These are phyloP conservation scores for Diaporthe sp. DNA, from an alignment of 2,329 filamentous ascomycete species.

Conservation along the genomic window DNA sequence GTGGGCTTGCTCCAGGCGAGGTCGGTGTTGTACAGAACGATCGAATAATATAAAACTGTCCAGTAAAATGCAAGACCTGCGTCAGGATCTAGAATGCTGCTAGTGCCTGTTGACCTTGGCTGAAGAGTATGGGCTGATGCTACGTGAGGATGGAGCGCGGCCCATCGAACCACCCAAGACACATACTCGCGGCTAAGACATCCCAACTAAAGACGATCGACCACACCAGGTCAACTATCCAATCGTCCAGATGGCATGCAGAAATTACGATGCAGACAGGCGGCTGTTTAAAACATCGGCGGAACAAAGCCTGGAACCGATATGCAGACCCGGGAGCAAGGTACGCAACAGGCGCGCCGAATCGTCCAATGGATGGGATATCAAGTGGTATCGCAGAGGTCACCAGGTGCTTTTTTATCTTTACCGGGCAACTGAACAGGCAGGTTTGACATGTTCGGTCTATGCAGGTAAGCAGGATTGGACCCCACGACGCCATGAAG, in stretches of 20 bases:
- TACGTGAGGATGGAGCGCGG: too few species aligned
- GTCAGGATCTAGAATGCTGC: too few species aligned
- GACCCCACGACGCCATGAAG: not conserved
- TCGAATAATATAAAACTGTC: too few species aligned
- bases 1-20: too few species aligned
- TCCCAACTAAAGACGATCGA: not conserved
- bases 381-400: not conserved
- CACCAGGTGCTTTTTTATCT: not conserved
- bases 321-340: not conserved
- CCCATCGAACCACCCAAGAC: not conserved
- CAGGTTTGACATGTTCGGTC: not conserved
- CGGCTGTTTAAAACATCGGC: too few species aligned
- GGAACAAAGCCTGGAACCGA: too few species aligned
- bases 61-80: too few species aligned
- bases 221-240: not conserved
- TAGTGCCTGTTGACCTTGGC: too few species aligned
- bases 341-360: not conserved
- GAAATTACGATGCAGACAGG: too few species aligned
- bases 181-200: not conserved
- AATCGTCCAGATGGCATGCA: not conserved
- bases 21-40: too few species aligned
- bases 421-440: not conserved
- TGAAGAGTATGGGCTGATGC: too few species aligned
- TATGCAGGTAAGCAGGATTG: not conserved
- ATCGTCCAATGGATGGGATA: not conserved